Conservation (phyloP, 352 stramenopile species). For the Phytophthora chlamydospora region DNA sequence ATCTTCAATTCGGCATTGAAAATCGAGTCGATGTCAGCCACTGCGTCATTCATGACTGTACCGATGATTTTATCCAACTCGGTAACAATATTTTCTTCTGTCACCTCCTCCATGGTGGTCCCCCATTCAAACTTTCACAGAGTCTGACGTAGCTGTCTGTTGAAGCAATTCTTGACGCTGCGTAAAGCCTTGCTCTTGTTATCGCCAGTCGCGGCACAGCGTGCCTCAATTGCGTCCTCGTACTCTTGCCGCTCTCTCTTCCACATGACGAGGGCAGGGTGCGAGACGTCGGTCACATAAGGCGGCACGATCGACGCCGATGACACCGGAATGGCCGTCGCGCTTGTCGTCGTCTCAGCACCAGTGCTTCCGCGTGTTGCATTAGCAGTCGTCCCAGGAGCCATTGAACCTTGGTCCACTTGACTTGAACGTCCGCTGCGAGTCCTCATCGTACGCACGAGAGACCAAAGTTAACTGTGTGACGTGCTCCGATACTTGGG, state of each 20-base stretch:
- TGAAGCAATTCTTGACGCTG: constrained; percentile 24
- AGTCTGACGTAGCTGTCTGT: constrained; percentile 16
- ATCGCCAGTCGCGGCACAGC: constrained; percentile 15
- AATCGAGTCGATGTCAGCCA: constrained; percentile 19
- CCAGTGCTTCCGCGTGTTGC: not conserved
- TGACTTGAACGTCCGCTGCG: not conserved
- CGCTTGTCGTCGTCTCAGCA: not conserved
- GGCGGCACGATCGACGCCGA: constrained; percentile 15
- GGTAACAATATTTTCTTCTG: constrained; percentile 3
- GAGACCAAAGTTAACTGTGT: too few species aligned
- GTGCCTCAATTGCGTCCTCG: constrained; percentile 22
- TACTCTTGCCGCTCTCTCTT: constrained; percentile 26
- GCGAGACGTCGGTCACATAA: constrained; percentile 9
- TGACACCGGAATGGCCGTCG: not conserved
- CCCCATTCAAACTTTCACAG: constrained; percentile 32
- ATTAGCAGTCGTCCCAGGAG: not conserved
- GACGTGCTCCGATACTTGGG: too few species aligned
- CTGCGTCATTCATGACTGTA: constrained; percentile 27
- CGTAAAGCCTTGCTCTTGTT: constrained; percentile 17
- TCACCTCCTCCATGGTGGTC: constrained; percentile 22
- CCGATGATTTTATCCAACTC: constrained; percentile 27
- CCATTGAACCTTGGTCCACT: not conserved
- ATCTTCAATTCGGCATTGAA: constrained; percentile 26
- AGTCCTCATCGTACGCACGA: not conserved
- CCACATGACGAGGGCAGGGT: constrained; percentile 26